Evolutionary conservation across 805 yeast species (phyloP).

Genomic region (Kregervanrija delftensis): DNA sequence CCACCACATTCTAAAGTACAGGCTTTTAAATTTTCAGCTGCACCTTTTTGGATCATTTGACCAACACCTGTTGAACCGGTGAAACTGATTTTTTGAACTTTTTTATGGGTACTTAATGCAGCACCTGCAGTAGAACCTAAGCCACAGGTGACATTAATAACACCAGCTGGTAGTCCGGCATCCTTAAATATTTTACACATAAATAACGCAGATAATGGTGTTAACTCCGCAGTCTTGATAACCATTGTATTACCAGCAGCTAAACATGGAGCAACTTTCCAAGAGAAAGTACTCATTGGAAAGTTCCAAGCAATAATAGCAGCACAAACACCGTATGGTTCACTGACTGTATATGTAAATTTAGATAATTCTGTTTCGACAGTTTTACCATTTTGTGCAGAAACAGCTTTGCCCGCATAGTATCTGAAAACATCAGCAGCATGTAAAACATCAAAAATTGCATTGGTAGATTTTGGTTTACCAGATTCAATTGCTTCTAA

Average conservation of each 20-base stretch:
- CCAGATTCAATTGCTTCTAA: slow-evolving; percentile 58
- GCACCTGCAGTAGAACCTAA: slow-evolving; percentile 56
- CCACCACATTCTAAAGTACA: slow-evolving; percentile 96
- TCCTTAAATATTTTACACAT: slow-evolving; percentile 46
- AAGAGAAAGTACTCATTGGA: slow-evolving; percentile 60
- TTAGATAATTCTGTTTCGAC: slow-evolving; percentile 53
- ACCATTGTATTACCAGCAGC: slow-evolving; percentile 62
- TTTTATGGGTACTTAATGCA: slow-evolving; percentile 49
- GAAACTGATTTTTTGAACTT: slow-evolving; percentile 57
- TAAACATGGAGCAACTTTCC: slow-evolving; percentile 65
- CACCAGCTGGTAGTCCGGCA: slow-evolving; percentile 62
- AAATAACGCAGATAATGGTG: slow-evolving; percentile 59
- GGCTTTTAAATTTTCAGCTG: slow-evolving; percentile 81
- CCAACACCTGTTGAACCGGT: slow-evolving; percentile 72
- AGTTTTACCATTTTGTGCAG: slow-evolving; percentile 51
- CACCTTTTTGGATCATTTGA: slow-evolving; percentile 69
- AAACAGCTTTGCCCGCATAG: slow-evolving; percentile 73
- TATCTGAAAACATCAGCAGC: slow-evolving; percentile 51
- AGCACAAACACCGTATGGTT: slow-evolving; percentile 66
- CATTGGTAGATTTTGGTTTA: slow-evolving; percentile 45
- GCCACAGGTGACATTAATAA: slow-evolving; percentile 56
- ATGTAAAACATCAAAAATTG: slow-evolving; percentile 53
- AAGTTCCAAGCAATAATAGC: slow-evolving; percentile 71
- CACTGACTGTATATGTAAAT: slow-evolving; percentile 55
- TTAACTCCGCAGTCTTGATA: slow-evolving; percentile 57